Conservation (phyloP, 768 basidiomycete species). For the Lentinula detonsa region DNA sequence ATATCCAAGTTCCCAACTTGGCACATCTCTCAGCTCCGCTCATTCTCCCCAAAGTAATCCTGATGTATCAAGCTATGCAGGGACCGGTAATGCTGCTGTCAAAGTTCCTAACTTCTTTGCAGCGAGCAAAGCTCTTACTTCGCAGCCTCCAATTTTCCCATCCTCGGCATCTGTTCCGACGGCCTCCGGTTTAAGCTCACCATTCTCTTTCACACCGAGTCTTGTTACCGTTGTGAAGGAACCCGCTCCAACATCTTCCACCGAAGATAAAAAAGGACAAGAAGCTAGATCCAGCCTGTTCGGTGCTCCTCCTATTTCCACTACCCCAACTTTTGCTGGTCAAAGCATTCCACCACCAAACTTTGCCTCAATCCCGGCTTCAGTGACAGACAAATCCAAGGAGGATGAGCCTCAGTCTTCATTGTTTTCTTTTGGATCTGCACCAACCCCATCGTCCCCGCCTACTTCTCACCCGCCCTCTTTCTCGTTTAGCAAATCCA, state of each 20-base stretch:
- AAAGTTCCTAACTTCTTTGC: conserved; percentile 63
- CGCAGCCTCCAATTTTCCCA: not conserved
- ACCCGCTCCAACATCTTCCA: conserved; percentile 7
- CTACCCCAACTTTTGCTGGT: conserved; percentile 18
- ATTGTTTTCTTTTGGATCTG: conserved; percentile 10
- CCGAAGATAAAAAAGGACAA: not conserved
- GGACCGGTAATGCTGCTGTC: conserved; percentile 9
- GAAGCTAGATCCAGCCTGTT: not conserved
- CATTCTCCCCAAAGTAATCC: not conserved
- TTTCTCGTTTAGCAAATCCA: conserved; percentile 23
- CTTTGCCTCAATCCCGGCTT: not conserved
- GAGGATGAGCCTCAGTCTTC: not conserved
- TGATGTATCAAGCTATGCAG: not conserved
- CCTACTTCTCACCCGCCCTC: conserved; percentile 11
- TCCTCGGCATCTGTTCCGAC: not conserved
- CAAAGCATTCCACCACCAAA: conserved; percentile 6
- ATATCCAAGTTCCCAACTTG: not conserved
- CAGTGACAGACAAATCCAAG: not conserved
- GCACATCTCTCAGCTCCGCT: not conserved
- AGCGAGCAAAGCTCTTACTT: conserved; percentile 12
- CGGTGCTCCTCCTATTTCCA: conserved; percentile 9
- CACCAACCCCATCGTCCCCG: conserved; percentile 10
- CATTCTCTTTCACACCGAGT: conserved; percentile 32
- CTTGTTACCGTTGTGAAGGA: conserved; percentile 14
- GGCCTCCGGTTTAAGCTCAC: not conserved